Evolutionary conservation across 2,329 filamentous ascomycete species (phyloP), one percentile per base, ranked within the genome.

Genomic region (Xylaria sp.): DNA sequence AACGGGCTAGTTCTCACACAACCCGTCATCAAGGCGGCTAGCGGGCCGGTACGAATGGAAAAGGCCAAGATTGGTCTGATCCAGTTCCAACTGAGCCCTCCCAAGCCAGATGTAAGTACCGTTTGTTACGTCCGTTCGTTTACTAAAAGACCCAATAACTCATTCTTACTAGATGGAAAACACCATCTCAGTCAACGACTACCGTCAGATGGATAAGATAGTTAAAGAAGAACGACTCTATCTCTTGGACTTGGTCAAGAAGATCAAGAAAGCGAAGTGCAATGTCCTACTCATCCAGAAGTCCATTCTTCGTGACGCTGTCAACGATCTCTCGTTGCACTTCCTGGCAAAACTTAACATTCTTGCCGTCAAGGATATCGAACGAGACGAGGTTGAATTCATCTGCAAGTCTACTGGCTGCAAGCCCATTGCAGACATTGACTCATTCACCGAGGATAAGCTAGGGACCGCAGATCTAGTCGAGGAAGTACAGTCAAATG

Each of bases 121-220:
- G 12, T 8, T 5, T 61, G 17, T 38, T 53, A 12, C 9, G 19
- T 51, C 25, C 7, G 0, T 51, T 33, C 7, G 0, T 38, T 19
- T 33, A 35, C 25, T 17, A 9, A 45, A 33, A 37, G 14, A 21
- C 25, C 6, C 53, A 38, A 6, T n/a, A 51, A 52, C 58, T 61
- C 51, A 69, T 33, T 2, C 23, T 9, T 17, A 45, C 4, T 71
- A 92, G 88, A 99, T 99, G 95, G 95, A 99, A 83, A 99, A 99
- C 82, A 95, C 96, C 75, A 98, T 99, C 68, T 90, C 96, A 33
- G 95, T 99, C 74, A 99, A 99, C 79, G 95, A 99, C 83, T 99
- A 99, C 85, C 88, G 95, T 75, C 95, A 99, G 78, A 99, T 99
- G 95, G 95, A 99, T 84, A 99, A 98, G 86, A 99, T 99, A 70